Evolutionary conservation across 768 basidiomycete species (phyloP), one percentile per base, ranked within the genome.

Genomic region (Tulasnella sp.): DNA sequence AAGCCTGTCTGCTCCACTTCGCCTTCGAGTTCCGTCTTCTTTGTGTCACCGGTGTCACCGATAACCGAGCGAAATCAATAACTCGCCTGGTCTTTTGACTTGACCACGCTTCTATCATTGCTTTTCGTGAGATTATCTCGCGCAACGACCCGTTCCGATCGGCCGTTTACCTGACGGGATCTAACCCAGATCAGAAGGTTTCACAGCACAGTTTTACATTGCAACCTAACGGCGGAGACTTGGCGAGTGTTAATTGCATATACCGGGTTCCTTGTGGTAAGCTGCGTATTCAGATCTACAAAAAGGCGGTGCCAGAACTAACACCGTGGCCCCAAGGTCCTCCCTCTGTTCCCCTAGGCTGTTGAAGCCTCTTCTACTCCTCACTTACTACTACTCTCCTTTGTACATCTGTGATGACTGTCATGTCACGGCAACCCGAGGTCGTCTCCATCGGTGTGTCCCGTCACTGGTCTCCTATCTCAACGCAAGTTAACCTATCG

Each of bases 41-140:
- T 64, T 58, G 29, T 58, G 54, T 58, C 54, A 58, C 54, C 54
- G 54, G 58, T 64, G 58, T 34, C 29, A 34, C 58, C 58, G 58
- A 64, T 64, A 64, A 64, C 58, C 58, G 58, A 64, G 58, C 58
- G 58, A 64, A 64, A 64, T 34, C 58, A 64, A 64, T 64, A 64
- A 25, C 29, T 31, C 29, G 22, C 49, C 31, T 29, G 58, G 58
- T 64, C 58, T 11, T 64, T 64, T 64, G 58, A 64, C 58, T 49
- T 49, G 22, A 49, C 15, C 45, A 49, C 45, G 45, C 45, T 64
- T 64, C 58, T 64, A 64, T 64, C 58, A 29, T 34, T 7, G 31
- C 29, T 34, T 64, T 64, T 64, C 58, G 58, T 64, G 58, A 64
- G 58, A 64, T 64, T 64, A 64, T 64, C 58, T 64, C 58, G 58